Conservation (phyloP, 208 protist species). For the Crithidia bombi region DNA sequence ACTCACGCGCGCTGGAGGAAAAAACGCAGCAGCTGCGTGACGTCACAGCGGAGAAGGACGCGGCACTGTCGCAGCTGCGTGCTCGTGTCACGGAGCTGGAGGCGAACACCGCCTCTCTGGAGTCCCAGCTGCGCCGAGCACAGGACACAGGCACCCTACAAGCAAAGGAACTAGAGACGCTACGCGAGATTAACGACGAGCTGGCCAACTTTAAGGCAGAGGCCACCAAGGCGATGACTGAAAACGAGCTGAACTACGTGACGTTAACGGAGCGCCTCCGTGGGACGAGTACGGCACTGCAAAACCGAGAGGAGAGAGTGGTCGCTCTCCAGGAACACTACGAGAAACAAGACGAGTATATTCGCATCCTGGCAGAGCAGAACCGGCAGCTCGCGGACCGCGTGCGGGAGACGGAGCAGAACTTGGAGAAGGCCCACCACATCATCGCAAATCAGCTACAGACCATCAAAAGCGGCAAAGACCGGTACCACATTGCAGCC, state of each 20-base stretch:
- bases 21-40: constrained; percentile 33
- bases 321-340: constrained; percentile 65
- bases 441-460: constrained; percentile 88
- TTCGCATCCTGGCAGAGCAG: constrained; percentile 72
- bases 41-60: constrained; percentile 19
- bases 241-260: constrained; percentile 82
- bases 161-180: constrained; percentile 47
- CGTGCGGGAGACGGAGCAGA: constrained; percentile 40
- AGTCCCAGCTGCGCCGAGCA: constrained; percentile 45
- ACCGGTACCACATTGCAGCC: constrained; percentile 57
- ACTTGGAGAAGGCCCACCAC: constrained; percentile 82
- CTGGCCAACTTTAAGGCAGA: constrained; percentile 67
- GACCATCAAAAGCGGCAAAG: constrained; percentile 65
- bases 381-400: constrained; percentile 67
- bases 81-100: constrained; percentile 32
- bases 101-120: constrained; percentile 32
- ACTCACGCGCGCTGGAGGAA: constrained; percentile 19
- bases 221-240: constrained; percentile 60
- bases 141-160: constrained; percentile 50
- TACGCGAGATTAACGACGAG: constrained; percentile 65
- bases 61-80: constrained; percentile 13
- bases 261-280: constrained; percentile 74
- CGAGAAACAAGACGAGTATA: constrained; percentile 80
- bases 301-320: constrained; percentile 70
- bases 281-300: constrained; percentile 43